A percentile compares a stretch with the other conserved stretches of the same genome.
These are phyloP conservation scores for Pulveroboletus sp. DNA, from an alignment of 768 basidiomycete species.

Conservation along the genomic window DNA sequence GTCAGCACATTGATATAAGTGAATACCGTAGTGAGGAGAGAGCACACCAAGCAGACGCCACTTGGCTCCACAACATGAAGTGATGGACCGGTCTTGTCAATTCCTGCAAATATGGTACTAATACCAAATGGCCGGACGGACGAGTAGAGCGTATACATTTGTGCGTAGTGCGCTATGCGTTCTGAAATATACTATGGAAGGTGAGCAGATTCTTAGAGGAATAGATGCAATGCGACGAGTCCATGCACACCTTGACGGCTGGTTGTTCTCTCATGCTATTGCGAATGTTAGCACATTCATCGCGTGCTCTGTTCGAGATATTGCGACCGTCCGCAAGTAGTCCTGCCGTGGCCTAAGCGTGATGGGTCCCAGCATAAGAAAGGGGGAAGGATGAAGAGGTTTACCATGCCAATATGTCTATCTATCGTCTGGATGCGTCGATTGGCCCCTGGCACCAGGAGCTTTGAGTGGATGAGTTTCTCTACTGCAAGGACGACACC, in stretches of 20 bases:
- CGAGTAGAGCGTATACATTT: conserved; percentile 95
- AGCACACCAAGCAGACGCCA: conserved; percentile 80
- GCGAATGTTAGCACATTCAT: conserved; percentile 73
- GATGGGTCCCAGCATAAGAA: not conserved
- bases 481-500: conserved; percentile 96
- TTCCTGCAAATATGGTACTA: conserved; percentile 83
- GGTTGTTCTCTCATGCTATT: conserved; percentile 69
- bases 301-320: conserved; percentile 76
- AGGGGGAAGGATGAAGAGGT: conserved; percentile 9
- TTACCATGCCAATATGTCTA: conserved; percentile 87
- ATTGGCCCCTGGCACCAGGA: conserved; percentile 89
- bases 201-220: not conserved
- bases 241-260: conserved; percentile 64
- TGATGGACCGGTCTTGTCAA: conserved; percentile 83
- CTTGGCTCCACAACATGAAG: conserved; percentile 93
- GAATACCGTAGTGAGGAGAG: not conserved
- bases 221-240: not conserved
- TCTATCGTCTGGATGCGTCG: conserved; percentile 91
- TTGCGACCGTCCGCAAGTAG: conserved; percentile 91
- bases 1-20: not conserved
- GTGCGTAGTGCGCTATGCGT: conserved; percentile 83
- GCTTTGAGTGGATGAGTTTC: conserved; percentile 93
- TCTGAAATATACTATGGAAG: conserved; percentile 52
- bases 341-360: conserved; percentile 79
- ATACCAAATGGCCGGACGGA: conserved; percentile 97